A percentile compares a stretch with the other conserved stretches of the same genome.
These are phyloP conservation scores for Aspergillus chevalieri DNA, from an alignment of 2,329 filamentous ascomycete species.

Conservation along the genomic window DNA sequence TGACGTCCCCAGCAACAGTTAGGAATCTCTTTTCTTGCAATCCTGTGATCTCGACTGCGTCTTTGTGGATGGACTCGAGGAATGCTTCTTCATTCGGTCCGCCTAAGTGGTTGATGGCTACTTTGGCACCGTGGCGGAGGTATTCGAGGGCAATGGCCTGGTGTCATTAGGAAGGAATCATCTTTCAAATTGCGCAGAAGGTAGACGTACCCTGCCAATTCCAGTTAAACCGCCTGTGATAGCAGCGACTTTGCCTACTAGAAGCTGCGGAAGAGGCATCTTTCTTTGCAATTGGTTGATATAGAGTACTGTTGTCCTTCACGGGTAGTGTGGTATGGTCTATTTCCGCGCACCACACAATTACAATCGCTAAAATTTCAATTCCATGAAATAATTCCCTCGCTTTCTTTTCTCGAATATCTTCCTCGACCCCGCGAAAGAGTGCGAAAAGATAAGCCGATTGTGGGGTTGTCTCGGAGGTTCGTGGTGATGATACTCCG, in stretches of 20 bases:
- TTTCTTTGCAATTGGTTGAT: neutral
- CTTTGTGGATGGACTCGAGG: conserved; percentile 24
- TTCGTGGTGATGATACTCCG: conserved; percentile 29
- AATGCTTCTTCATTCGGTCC: conserved; percentile 24
- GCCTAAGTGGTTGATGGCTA: conserved; percentile 74
- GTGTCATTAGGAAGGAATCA: neutral
- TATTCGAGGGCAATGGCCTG: conserved; percentile 73
- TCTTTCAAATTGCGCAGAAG: no score
- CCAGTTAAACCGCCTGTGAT: conserved; percentile 84
- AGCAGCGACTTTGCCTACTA: conserved; percentile 70
- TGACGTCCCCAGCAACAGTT: conserved; percentile 70
- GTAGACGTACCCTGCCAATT: conserved; percentile 57
- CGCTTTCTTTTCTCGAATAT: neutral
- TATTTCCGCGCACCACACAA: neutral
- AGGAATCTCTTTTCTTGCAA: conserved; percentile 44
- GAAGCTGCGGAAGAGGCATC: conserved; percentile 45
- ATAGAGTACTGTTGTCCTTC: no score
- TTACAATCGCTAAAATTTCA: conserved; percentile 1
- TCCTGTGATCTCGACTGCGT: conserved; percentile 22
- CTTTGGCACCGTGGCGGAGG: conserved; percentile 67
- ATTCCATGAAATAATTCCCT: neutral
- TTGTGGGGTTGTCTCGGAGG: conserved; percentile 17
- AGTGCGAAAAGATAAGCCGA: conserved; percentile 14
- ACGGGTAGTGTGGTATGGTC: no score
- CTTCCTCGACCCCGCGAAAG: conserved; percentile 5